These are phyloP conservation scores for Russula abietina DNA, from an alignment of 768 basidiomycete species.

Conservation along the genomic window DNA sequence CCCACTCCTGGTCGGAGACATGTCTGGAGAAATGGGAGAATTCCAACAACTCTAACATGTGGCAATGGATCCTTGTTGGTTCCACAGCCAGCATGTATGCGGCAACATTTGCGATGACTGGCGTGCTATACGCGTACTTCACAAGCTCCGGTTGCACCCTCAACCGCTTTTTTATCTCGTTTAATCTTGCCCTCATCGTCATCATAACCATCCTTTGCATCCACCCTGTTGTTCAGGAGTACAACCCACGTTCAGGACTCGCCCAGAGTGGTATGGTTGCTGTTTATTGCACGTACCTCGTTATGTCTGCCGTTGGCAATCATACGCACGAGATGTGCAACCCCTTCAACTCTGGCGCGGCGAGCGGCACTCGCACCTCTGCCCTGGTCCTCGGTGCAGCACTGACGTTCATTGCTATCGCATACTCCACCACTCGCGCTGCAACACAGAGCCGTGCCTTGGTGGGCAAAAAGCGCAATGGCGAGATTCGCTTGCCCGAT, in stretches of 20 bases:
- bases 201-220: constrained; percentile 78
- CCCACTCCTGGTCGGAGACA: constrained; percentile 96
- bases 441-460: constrained; percentile 93
- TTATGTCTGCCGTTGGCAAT: constrained; percentile 90
- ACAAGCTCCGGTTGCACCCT: constrained; percentile 78
- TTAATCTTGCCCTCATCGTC: constrained; percentile 80
- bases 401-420: constrained; percentile 97
- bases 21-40: constrained; percentile 96
- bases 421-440: constrained; percentile 93
- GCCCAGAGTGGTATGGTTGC: constrained; percentile 97
- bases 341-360: constrained; percentile 58
- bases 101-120: constrained; percentile 78
- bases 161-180: constrained; percentile 96
- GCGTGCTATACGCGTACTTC: constrained; percentile 88
- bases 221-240: constrained; percentile 81
- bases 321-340: constrained; percentile 85
- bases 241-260: constrained; percentile 90
- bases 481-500: constrained; percentile 55
- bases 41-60: constrained; percentile 67
- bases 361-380: constrained; percentile 67
- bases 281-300: constrained; percentile 93
- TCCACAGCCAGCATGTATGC: constrained; percentile 89
- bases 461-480: constrained; percentile 64
- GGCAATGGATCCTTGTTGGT: constrained; percentile 94
- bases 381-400: constrained; percentile 85